phyloP scores from a whole-genome alignment of 495 filamentous ascomycete species.

The Aspergillus nidulans region DNA sequence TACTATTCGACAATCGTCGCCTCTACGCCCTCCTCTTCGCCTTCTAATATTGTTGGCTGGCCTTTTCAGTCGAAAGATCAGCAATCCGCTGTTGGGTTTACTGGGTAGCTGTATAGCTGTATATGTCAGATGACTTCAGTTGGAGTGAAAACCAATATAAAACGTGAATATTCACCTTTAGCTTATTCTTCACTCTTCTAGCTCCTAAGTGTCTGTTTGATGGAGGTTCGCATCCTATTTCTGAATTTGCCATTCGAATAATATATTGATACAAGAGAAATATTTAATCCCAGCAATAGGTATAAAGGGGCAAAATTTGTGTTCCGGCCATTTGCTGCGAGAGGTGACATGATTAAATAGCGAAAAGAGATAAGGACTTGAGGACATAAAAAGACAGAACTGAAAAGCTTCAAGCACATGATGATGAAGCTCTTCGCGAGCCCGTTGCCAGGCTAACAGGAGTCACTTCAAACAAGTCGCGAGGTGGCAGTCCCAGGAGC shows the following conservation, averaged over 20 bases:
- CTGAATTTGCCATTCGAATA: constrained; percentile 1
- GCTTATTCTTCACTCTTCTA: neutral
- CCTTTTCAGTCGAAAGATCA: neutral
- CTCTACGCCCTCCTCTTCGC: neutral
- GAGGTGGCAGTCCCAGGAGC: constrained; percentile 27
- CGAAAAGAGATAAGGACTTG: constrained; percentile 3
- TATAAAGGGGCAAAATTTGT: constrained; percentile 2
- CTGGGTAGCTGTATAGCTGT: neutral
- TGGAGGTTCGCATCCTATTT: neutral
- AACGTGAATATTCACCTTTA: constrained; percentile 4
- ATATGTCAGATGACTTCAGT: constrained; percentile 10
- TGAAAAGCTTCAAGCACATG: neutral
- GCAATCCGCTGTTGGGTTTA: neutral
- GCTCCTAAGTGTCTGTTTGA: neutral
- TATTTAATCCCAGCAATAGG: constrained; percentile 8
- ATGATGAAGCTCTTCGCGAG: neutral
- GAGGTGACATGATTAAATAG: neutral
- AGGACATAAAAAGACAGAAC: neutral
- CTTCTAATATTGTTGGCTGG: neutral
- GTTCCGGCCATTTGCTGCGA: neutral
- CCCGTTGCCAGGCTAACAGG: neutral
- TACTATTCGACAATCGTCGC: neutral
- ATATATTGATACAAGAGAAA: constrained; percentile 14
- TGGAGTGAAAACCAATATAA: constrained; percentile 4
- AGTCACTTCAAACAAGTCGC: constrained; percentile 19